Conservation (phyloP, 2,329 filamentous ascomycete genomes). For the Ophiostoma perfectum region DNA sequence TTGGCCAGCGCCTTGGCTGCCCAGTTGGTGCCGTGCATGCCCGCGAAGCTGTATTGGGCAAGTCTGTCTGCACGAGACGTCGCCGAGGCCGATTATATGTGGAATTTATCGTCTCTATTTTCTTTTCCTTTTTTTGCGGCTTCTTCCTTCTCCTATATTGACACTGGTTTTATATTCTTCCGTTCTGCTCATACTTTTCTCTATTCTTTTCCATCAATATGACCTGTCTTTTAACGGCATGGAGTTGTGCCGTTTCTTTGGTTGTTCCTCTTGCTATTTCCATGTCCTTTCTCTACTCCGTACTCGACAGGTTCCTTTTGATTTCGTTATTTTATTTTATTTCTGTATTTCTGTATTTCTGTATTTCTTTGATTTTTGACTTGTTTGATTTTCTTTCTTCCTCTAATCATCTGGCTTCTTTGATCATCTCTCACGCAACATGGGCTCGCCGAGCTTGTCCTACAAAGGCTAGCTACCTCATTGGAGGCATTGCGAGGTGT, state of each 20-base stretch:
- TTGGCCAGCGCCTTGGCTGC: conserved; percentile 16
- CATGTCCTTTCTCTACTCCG: not conserved
- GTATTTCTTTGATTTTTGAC: not conserved
- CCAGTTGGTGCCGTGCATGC: conserved; percentile 13
- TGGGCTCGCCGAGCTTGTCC: not conserved
- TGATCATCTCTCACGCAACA: not conserved
- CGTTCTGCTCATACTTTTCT: not conserved
- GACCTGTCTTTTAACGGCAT: no score
- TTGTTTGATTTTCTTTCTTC: not conserved
- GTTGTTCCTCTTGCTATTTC: not conserved
- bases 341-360: no score
- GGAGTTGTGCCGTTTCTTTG: no score
- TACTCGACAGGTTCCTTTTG: not conserved
- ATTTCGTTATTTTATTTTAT: not conserved
- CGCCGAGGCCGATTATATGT: conserved; percentile 3
- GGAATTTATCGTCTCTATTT: not conserved
- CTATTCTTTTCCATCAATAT: no score
- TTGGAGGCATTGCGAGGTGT: not conserved
- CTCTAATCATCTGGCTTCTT: no score
- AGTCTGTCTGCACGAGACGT: conserved; percentile 8
- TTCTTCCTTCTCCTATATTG: no score
- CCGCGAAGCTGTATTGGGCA: conserved; percentile 17
- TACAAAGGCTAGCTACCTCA: not conserved
- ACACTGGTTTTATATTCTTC: no score
- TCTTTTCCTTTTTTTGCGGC: no score